These are phyloP conservation scores for Nicotiana otophora DNA, from an alignment of 257 asterid genomes.

Conservation along the genomic window DNA sequence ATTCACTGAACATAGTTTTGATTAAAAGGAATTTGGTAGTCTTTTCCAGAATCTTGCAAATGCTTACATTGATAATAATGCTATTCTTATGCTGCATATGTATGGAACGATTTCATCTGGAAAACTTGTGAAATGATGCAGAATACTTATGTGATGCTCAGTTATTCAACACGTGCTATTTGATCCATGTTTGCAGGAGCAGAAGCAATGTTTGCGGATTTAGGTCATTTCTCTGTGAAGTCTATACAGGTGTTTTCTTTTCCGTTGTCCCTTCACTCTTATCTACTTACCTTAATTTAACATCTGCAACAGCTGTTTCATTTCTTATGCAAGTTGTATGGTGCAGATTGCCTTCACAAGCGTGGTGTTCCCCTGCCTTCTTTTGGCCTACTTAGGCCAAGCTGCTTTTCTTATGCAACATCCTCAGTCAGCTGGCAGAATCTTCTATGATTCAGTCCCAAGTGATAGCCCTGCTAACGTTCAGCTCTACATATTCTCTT, in stretches of 20 bases:
- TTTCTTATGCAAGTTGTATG: conserved; percentile 1
- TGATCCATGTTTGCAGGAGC: conserved; percentile 51
- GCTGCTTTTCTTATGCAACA: conserved; percentile 78
- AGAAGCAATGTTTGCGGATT: conserved; percentile 99
- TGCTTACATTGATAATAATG: not conserved
- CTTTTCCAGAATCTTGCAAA: not conserved
- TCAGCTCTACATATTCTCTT: not conserved
- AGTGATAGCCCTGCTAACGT: conserved; percentile 30
- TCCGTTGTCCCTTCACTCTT: not conserved
- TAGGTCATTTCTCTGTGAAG: conserved; percentile 87
- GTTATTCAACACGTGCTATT: not conserved
- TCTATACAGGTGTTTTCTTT: conserved; percentile 67
- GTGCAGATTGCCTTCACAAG: conserved; percentile 81
- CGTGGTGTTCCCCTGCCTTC: conserved; percentile 90
- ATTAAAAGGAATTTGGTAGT: not conserved
- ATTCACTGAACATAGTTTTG: not conserved
- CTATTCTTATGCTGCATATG: not conserved
- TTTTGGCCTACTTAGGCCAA: conserved; percentile 94
- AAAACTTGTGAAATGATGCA: not conserved
- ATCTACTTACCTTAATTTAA: not conserved
- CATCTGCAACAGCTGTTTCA: not conserved
- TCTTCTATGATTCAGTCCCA: conserved; percentile 88
- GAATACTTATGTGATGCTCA: not conserved
- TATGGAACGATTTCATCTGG: not conserved
- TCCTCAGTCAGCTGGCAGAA: conserved; percentile 51